Evolutionary conservation across 2,329 filamentous ascomycete species (phyloP).

Genomic region (Nemania sp.): DNA sequence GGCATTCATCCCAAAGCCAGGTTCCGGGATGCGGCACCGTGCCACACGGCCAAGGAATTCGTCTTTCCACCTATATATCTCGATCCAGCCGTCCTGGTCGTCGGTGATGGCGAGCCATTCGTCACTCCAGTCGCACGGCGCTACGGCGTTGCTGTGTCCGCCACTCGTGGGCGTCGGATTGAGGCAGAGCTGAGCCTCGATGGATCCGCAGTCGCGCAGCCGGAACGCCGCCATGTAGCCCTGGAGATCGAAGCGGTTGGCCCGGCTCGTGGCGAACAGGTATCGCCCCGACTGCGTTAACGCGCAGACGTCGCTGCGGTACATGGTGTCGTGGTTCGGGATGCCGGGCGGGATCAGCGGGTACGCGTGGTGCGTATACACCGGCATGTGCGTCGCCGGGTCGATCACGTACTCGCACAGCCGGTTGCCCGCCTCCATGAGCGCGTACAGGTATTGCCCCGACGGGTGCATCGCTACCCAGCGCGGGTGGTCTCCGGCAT

Average conservation of each 20-base stretch:
- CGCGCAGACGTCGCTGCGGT: conserved; percentile 83
- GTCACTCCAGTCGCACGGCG: conserved; percentile 79
- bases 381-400: conserved; percentile 69
- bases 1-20: conserved; percentile 96
- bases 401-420: conserved; percentile 83
- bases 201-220: conserved; percentile 67
- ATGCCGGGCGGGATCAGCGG: conserved; percentile 79
- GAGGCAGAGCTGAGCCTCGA: conserved; percentile 77
- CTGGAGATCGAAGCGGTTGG: conserved; percentile 74
- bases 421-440: conserved; percentile 89
- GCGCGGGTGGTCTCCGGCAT: conserved; percentile 74
- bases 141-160: conserved; percentile 86
- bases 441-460: conserved; percentile 77
- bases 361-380: conserved; percentile 76
- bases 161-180: conserved; percentile 86
- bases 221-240: conserved; percentile 84
- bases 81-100: conserved; percentile 83
- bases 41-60: conserved; percentile 80
- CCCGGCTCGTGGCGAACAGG: conserved; percentile 82
- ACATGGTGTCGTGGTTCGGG: conserved; percentile 61
- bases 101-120: conserved; percentile 91
- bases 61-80: conserved; percentile 85
- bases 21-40: conserved; percentile 75
- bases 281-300: conserved; percentile 70
- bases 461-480: conserved; percentile 85